A percentile compares a stretch with the other conserved stretches of the same genome.
phyloP scores from a whole-genome alignment of 129 eudicot species.

The Chrysanthemum makinoi region DNA sequence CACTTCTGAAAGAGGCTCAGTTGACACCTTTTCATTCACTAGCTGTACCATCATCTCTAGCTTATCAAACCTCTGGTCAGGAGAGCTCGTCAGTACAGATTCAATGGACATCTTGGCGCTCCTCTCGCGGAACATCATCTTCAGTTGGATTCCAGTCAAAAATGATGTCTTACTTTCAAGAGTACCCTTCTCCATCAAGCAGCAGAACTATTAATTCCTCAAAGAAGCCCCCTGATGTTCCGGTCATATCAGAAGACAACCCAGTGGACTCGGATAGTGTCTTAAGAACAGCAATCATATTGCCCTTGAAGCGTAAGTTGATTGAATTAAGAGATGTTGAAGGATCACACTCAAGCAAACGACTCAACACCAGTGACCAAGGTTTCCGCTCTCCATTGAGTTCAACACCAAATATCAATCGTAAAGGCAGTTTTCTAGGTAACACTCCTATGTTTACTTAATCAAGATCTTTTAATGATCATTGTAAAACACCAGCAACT shows the following conservation, averaged over 20 bases:
- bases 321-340: slow-evolving; percentile 60
- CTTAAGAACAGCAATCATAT: slow-evolving; percentile 64
- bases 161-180: slow-evolving; percentile 38
- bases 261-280: slow-evolving; percentile 46
- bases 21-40: slow-evolving; percentile 77
- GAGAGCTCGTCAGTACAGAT: slow-evolving; percentile 57
- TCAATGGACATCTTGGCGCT: slow-evolving; percentile 86
- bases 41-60: slow-evolving; percentile 74
- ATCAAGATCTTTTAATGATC: slow-evolving; percentile 52
- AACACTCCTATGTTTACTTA: slow-evolving; percentile 42
- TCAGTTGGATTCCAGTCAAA: slow-evolving; percentile 40
- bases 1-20: slow-evolving; percentile 86
- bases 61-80: slow-evolving; percentile 67
- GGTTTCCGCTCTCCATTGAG: slow-evolving; percentile 56
- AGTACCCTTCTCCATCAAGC: slow-evolving; percentile 38
- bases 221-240: slow-evolving; percentile 37
- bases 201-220: slow-evolving; percentile 34
- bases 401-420: slow-evolving; percentile 50
- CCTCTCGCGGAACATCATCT: slow-evolving; percentile 53
- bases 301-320: slow-evolving; percentile 80
- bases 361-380: slow-evolving; percentile 55
- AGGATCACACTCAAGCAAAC: slow-evolving; percentile 42
- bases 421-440: slow-evolving; percentile 44
- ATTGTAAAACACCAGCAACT: slow-evolving; percentile 34
- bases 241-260: slow-evolving; percentile 51